A percentile compares a stretch with the other conserved stretches of the same genome.
These are phyloP conservation scores for Cladosporium sp. DNA, from an alignment of 2,329 filamentous ascomycete genomes.

Conservation along the genomic window DNA sequence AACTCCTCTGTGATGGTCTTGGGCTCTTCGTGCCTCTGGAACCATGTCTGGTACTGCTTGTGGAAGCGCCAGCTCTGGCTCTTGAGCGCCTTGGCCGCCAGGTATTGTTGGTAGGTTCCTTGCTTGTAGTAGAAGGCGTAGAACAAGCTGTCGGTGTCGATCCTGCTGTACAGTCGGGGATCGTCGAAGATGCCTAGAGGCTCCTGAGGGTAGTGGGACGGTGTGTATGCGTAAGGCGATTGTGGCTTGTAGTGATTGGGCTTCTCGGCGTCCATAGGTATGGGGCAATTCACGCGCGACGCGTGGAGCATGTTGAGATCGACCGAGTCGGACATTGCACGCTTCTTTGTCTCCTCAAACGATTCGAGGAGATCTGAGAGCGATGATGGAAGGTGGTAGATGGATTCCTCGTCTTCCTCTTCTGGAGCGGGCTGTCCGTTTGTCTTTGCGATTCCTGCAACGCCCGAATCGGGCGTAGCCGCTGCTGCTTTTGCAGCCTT, in stretches of 20 bases:
- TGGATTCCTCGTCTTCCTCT: slow-evolving; percentile 69
- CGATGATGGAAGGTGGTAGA: slow-evolving; percentile 88
- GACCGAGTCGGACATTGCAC: slow-evolving; percentile 60
- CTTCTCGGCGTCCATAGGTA: slow-evolving; percentile 75
- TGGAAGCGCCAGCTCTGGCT: slow-evolving; percentile 99
- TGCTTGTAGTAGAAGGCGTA: slow-evolving; percentile 99
- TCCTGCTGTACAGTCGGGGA: slow-evolving; percentile 78
- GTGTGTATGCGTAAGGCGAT: slow-evolving; percentile 70
- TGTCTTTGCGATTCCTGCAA: slow-evolving; percentile 41
- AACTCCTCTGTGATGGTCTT: slow-evolving; percentile 99
- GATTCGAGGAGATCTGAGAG: slow-evolving; percentile 88
- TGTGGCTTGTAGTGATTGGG: slow-evolving; percentile 83
- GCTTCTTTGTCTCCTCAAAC: slow-evolving; percentile 79
- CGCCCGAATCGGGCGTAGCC: slow-evolving; percentile 37
- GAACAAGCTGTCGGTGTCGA: slow-evolving; percentile 95
- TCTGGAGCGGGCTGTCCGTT: slow-evolving; percentile 55
- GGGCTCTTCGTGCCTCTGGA: slow-evolving; percentile 95
- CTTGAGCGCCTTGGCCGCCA: slow-evolving; percentile 95
- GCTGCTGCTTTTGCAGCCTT: slow-evolving; percentile 29
- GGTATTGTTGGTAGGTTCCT: slow-evolving; percentile 90
- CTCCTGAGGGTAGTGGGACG: slow-evolving; percentile 86
- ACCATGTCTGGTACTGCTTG: slow-evolving; percentile 99
- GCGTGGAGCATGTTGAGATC: slow-evolving; percentile 72
- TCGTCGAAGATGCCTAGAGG: slow-evolving; percentile 91
- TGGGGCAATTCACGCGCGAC: slow-evolving; percentile 73